Evolutionary conservation across 805 yeast genomes (phyloP).

Genomic region (Candida sithepensis): DNA sequence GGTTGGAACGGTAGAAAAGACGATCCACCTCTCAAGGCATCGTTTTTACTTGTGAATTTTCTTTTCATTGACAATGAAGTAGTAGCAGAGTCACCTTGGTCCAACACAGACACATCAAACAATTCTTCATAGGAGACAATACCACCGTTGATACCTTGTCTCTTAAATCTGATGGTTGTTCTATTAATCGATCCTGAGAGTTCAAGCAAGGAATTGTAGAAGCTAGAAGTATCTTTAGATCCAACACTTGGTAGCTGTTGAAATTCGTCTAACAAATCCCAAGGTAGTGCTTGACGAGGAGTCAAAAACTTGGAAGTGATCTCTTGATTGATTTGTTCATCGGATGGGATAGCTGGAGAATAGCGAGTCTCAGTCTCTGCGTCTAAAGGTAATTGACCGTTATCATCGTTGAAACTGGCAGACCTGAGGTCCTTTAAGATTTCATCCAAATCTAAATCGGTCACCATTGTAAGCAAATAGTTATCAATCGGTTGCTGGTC

Average conservation of each 20-base stretch:
- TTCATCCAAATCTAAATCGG: constrained; percentile 7
- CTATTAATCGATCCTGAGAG: constrained; percentile 62
- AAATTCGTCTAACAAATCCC: constrained; percentile 68
- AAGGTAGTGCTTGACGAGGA: constrained; percentile 60
- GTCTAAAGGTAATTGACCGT: constrained; percentile 11
- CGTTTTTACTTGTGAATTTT: constrained; percentile 57
- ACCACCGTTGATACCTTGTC: constrained; percentile 72
- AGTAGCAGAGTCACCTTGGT: constrained; percentile 50
- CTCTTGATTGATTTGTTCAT: constrained; percentile 13
- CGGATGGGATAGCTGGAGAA: constrained; percentile 6
- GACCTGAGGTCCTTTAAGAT: constrained; percentile 8
- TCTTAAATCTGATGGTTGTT: constrained; percentile 60
- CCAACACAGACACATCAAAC: constrained; percentile 40
- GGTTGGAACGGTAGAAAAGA: constrained; percentile 87
- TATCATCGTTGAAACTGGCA: constrained; percentile 1
- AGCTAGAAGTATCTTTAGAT: constrained; percentile 18
- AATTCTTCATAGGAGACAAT: constrained; percentile 64
- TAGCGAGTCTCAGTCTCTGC: constrained; percentile 14
- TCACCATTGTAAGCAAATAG: constrained; percentile 1
- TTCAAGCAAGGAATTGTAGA: constrained; percentile 47
- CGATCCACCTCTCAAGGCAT: constrained; percentile 64
- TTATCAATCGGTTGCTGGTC: too few species aligned
- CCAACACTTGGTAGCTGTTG: constrained; percentile 50
- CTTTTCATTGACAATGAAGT: constrained; percentile 74
- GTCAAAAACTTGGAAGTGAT: constrained; percentile 46